A percentile compares a stretch with the other conserved stretches of the same genome.
Conservation (phyloP, 1,284 basidiomycete species). For the Sphaerobolus stellatus region DNA sequence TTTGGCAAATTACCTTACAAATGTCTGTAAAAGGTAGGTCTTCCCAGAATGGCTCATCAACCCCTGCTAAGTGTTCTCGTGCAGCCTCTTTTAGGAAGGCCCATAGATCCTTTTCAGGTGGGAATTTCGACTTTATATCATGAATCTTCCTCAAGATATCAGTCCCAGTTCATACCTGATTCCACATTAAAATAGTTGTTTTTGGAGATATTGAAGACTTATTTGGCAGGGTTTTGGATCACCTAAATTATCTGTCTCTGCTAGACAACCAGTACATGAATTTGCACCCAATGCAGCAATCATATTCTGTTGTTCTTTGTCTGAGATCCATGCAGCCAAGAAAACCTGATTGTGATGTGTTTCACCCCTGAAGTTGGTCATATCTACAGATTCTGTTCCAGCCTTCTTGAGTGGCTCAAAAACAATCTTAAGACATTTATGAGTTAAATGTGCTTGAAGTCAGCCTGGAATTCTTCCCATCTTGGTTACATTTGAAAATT, state of each 20-base stretch:
- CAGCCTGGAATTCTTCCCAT: not conserved
- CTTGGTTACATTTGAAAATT: not conserved
- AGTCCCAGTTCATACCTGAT: not conserved
- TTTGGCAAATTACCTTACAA: constrained; percentile 26
- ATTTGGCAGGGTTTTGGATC: too few species aligned
- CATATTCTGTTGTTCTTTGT: too few species aligned
- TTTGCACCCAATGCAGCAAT: too few species aligned
- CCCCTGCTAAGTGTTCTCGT: not conserved
- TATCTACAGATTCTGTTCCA: too few species aligned
- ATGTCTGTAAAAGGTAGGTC: constrained; percentile 27
- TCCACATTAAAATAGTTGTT: not conserved
- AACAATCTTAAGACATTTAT: not conserved
- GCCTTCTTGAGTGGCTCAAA: not conserved
- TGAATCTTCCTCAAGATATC: not conserved
- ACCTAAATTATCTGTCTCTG: too few species aligned
- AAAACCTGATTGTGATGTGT: too few species aligned
- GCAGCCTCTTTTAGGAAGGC: not conserved
- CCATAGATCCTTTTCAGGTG: not conserved
- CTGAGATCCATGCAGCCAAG: too few species aligned
- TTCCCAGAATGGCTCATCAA: constrained; percentile 35
- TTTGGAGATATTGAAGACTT: too few species aligned
- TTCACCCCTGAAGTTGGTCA: too few species aligned
- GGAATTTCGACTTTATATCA: not conserved
- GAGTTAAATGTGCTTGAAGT: not conserved
- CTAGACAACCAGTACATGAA: too few species aligned